Conservation (phyloP, 176 grass and related monocot genomes). For the Zea mays region Zm-B73-REFERENCE-NAM-5.0 NC_050098.1:50056001-50056500, state of each 20-base stretch:
- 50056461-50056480: conserved; percentile 89
- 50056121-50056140: conserved; percentile 89
- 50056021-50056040: conserved; percentile 61
- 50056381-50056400: conserved; percentile 62
- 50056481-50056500: conserved; percentile 47
- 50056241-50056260: conserved; percentile 90
- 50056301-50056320: conserved; percentile 50
- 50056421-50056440: conserved; percentile 95
- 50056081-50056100: conserved; percentile 90
- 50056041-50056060: conserved; percentile 79
- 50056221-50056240: conserved; percentile 88
- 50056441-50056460: conserved; percentile 72
- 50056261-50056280: conserved; percentile 80
- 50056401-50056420: conserved; percentile 69
- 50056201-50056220: conserved; percentile 81
- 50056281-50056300: conserved; percentile 56
- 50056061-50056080: conserved; percentile 60
- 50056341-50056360: conserved; percentile 77
- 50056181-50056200: conserved; percentile 58
- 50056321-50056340: conserved; percentile 55
- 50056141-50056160: conserved; percentile 89
- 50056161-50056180: conserved; percentile 95
- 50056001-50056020: conserved; percentile 61
- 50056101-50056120: conserved; percentile 79
- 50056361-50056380: conserved; percentile 83